Base-by-base conservation (phyloP, 345 rosid species). In the Cardamine occulta region DNA sequence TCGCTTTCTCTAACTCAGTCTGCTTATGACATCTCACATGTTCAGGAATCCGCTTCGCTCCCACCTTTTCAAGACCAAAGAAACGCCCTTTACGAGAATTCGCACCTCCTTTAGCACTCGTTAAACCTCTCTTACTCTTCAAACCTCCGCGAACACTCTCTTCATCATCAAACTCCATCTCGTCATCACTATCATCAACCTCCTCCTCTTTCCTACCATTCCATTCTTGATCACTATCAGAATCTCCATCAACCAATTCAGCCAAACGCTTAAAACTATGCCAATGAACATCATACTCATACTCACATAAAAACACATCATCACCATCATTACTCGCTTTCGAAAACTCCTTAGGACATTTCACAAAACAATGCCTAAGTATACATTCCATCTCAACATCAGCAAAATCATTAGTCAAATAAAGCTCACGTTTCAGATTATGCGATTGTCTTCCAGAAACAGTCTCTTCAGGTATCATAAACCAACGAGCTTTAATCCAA, bases 281-380 rank as follows among this genome's bases (percentile, higher is more conserved):
- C 97, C 99, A 89, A 35, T 80, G 90, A 44, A 88, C 80, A 80
- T 94, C 97, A 74, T 94, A 94, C 51, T 92, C 97, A 75, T 94
- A 91, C 82, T 94, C 98, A 58, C 99, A 92, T 2, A 92, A 77
- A 67, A 88, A 94, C 58, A 94, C 74, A 82, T 92, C 99, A 87
- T 94, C 97, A 32, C 97, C 97, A 72, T 83, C 88, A 54, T 89
- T 70, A 34, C 64, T 84, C 54, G 92, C 95, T 82, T 86, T 88
- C 4, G 83, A 79, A 80, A 85, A 92, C 65, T 90, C 96, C 76
- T 80, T 80, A 18, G 96, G 99, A 73, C 45, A 86, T 91, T 65
- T 83, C 9, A 95, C 96, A 79, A 37, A 84, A 80, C 99, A 94
- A 74, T 85, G 97, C 82, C 89, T 88, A 52, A 94, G 74, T 19